Evolutionary conservation across 768 basidiomycete species (phyloP).

Genomic region (Boletus sp.): DNA sequence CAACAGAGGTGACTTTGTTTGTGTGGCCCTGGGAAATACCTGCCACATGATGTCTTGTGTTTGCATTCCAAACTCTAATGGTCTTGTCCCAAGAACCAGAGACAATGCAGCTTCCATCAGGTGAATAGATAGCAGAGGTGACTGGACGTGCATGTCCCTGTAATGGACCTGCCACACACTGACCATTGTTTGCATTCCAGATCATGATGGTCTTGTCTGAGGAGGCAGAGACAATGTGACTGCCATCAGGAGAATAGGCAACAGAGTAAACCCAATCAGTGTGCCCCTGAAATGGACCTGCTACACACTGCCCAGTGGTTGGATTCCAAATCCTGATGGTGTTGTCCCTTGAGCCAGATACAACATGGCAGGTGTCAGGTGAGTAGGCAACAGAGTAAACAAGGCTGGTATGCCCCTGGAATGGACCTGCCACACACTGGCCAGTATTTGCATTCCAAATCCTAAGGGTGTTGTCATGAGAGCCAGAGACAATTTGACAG

Average conservation of each 20-base stretch:
- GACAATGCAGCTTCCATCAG: constrained; percentile 13
- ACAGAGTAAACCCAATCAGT: constrained; percentile 8
- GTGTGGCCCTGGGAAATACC: constrained; percentile 3
- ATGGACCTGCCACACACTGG: constrained; percentile 4
- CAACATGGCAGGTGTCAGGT: constrained; percentile 19
- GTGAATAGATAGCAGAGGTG: constrained; percentile 10
- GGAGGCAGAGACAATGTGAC: constrained; percentile 24
- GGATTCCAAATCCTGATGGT: constrained; percentile 23
- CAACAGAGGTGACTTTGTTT: neutral
- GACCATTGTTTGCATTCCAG: constrained; percentile 17
- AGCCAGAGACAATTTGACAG: constrained; percentile 10
- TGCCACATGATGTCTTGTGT: neutral
- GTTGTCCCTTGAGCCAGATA: constrained; percentile 11
- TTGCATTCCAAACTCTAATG: constrained; percentile 18
- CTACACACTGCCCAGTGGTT: constrained; percentile 5
- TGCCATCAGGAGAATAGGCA: constrained; percentile 26
- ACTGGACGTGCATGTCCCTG: constrained; percentile 13
- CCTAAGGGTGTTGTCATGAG: neutral
- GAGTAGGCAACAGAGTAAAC: constrained; percentile 19
- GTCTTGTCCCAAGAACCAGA: constrained; percentile 18
- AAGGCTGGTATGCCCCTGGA: neutral
- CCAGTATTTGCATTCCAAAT: constrained; percentile 17
- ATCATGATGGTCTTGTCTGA: constrained; percentile 17
- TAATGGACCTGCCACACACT: constrained; percentile 13
- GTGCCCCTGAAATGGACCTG: constrained; percentile 8